Conservation (phyloP, 1,284 basidiomycete genomes). For the Jaminaea rosea region DNA sequence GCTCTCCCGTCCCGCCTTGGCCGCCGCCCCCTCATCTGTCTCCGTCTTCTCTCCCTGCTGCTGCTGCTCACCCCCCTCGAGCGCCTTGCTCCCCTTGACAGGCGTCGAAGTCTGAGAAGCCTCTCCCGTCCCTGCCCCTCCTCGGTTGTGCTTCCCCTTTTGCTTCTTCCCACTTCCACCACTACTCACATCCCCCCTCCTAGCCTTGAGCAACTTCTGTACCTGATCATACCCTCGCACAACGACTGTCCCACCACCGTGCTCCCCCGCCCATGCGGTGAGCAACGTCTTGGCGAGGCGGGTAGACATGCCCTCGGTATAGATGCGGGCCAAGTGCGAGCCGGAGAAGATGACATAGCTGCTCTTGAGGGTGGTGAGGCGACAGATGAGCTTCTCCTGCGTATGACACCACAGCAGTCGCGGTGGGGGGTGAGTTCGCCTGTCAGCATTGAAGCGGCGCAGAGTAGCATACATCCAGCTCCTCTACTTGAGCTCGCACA, state of each 20-base stretch:
- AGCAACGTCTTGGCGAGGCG: constrained; percentile 29
- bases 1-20: not conserved
- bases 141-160: too few relatives aligned
- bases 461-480: too few relatives aligned
- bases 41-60: not conserved
- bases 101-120: not conserved
- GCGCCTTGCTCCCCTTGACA: not conserved
- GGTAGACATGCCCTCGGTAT: constrained; percentile 23
- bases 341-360: constrained; percentile 53
- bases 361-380: constrained; percentile 41
- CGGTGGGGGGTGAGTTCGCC: too few relatives aligned
- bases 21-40: not conserved
- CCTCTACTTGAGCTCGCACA: too few relatives aligned
- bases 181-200: constrained; percentile 3
- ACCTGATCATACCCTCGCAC: constrained; percentile 9
- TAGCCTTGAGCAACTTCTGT: constrained; percentile 5
- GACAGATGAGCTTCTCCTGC: constrained; percentile 54
- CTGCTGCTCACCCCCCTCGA: not conserved
- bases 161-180: too few relatives aligned
- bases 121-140: not conserved
- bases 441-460: too few relatives aligned
- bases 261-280: constrained; percentile 33
- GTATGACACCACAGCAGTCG: too few relatives aligned
- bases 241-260: constrained; percentile 12
- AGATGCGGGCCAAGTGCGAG: constrained; percentile 49